phyloP scores from a whole-genome alignment of 345 rosid species.

The Triadica sebifera region DNA sequence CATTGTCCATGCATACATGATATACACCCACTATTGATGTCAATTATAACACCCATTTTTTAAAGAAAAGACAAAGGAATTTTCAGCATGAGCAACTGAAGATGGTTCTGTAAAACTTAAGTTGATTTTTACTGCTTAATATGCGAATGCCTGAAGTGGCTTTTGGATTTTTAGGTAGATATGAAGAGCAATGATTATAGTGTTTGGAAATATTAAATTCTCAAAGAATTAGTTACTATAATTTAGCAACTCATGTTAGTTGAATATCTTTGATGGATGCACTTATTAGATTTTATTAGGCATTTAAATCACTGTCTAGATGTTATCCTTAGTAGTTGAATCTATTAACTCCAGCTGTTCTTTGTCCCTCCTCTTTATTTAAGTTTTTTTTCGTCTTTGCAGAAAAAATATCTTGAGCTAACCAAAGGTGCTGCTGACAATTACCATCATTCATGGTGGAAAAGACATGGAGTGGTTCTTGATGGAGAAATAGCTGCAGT shows the following conservation, averaged over 20 bases:
- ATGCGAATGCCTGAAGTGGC: neutral
- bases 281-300: neutral
- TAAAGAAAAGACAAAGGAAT: no score
- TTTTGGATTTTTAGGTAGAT: neutral
- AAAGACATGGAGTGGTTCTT: conserved; percentile 95
- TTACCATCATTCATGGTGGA: conserved; percentile 98
- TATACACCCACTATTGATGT: no score
- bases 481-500: conserved; percentile 98
- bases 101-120: neutral
- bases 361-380: neutral
- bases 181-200: neutral
- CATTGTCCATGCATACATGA: no score
- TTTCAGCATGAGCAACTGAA: neutral
- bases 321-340: neutral
- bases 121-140: neutral
- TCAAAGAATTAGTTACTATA: neutral
- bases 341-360: neutral
- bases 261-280: neutral
- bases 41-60: no score
- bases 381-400: conserved; percentile 35
- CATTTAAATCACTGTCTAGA: neutral
- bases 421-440: conserved; percentile 97
- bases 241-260: neutral
- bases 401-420: conserved; percentile 82
- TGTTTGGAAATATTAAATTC: neutral